Conservation (phyloP, 2,329 filamentous ascomycete species). For the Diplodia scrobiculata region DNA sequence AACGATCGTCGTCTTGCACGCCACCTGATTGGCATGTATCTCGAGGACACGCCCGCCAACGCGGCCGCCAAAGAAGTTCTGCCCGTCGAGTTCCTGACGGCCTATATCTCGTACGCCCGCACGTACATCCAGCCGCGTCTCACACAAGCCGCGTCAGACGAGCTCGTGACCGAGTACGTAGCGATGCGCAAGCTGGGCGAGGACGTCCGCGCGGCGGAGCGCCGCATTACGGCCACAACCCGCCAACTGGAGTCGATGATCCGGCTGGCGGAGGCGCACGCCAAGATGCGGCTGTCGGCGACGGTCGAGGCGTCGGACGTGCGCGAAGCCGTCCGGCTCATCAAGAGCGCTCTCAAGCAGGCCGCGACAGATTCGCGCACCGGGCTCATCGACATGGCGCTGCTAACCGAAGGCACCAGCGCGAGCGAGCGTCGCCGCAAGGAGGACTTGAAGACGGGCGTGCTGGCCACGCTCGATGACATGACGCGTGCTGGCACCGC, state of each 20-base stretch:
- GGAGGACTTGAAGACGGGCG: conserved; percentile 79
- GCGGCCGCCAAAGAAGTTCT: conserved; percentile 73
- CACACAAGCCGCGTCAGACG: conserved; percentile 75
- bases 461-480: conserved; percentile 77
- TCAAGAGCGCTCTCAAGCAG: conserved; percentile 92
- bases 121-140: conserved; percentile 81
- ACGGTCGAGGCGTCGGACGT: conserved; percentile 82
- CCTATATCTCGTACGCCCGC: conserved; percentile 96
- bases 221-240: conserved; percentile 96
- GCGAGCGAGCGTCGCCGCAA: conserved; percentile 80
- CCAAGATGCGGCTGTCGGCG: conserved; percentile 86
- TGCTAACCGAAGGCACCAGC: conserved; percentile 91
- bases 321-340: conserved; percentile 84
- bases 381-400: conserved; percentile 93
- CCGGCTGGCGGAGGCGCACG: conserved; percentile 90
- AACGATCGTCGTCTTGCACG: conserved; percentile 84
- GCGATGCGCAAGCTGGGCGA: conserved; percentile 89
- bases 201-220: conserved; percentile 74
- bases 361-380: conserved; percentile 90
- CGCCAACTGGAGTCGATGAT: conserved; percentile 98
- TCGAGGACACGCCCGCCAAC: conserved; percentile 90
- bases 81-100: conserved; percentile 90
- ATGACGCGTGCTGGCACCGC: conserved; percentile 64
- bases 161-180: conserved; percentile 84
- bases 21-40: conserved; percentile 92